Base-by-base conservation (phyloP, 108 stramenopile species). In the Pseudonitzschia multistriata region DNA sequence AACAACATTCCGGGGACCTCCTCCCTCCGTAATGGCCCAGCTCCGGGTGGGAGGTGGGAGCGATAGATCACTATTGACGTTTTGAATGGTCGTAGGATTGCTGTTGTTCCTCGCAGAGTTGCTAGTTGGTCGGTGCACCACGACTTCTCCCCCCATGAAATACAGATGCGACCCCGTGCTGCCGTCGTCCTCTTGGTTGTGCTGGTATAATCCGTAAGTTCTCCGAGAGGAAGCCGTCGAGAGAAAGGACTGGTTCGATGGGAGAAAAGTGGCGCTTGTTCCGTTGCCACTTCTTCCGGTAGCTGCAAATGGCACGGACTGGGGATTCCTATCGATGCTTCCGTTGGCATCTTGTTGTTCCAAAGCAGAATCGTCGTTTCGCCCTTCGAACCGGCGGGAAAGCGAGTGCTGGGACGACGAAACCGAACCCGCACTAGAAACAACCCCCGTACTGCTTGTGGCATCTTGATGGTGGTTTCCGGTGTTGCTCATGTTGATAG, bases 111-210 rank as follows among this genome's bases (percentile, higher is more conserved):
- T 37, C 27, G 34, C 62, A 8, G 29, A 28, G 17, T 13, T 8
- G 3, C 61, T 36, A 19, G 15, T 68, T 39, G 39, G 33, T 21
- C 71, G 77, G 35, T 70, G 77, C 22, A 78, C 29, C 8, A 83
- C 82, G 17, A 84, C 76, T 76, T 84, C 83, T 24, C 83, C 83
- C 27, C 67, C 63, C 76, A 84, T 66, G 45, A 84, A 80, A 49
- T 72, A 78, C 22, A 78, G 17, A 47, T 67, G 78, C 22, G 82
- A 83, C 49, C 49, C 70, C 34, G 63, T 70, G 34, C 62, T 49
- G 61, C 66, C 67, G 49, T 80, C 74, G 5, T 74, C 79, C 14
- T 53, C 67, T 36, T 64, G 37, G 50, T 69, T 57, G n/a, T 47
- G 69, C 22, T 37, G 72, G n/a, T 37, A 72, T 36, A 63, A 39